A percentile compares a stretch with the other conserved stretches of the same genome.
Conservation (phyloP, 208 protist species). For the Trypanosomatidae sp. region DNA sequence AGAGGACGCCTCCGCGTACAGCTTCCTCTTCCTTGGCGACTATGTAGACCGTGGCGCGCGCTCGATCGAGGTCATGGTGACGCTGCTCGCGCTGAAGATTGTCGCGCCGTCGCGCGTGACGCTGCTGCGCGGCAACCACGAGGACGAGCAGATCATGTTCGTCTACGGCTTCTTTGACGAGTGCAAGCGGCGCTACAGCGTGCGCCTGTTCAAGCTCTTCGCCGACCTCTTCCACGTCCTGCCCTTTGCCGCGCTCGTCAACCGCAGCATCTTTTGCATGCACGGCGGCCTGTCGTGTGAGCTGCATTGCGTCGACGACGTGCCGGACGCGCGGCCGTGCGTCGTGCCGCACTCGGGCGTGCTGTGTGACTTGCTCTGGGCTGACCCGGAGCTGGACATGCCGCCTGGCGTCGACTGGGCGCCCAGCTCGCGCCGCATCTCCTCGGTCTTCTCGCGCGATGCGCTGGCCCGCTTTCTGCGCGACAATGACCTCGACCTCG, state of each 20-base stretch:
- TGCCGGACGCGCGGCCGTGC: constrained; percentile 92
- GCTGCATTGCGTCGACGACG: constrained; percentile 84
- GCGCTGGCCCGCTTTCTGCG: constrained; percentile 94
- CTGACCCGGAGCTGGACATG: constrained; percentile 93
- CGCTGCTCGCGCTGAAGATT: constrained; percentile 80
- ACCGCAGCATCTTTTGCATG: constrained; percentile 99
- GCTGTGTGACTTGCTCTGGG: constrained; percentile 99
- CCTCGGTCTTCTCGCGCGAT: constrained; percentile 95
- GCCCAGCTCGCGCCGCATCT: constrained; percentile 97
- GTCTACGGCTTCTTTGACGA: constrained; percentile 99
- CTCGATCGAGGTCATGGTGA: constrained; percentile 81
- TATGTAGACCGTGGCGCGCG: constrained; percentile 96
- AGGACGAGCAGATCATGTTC: constrained; percentile 97
- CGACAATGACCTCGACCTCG: constrained; percentile 96
- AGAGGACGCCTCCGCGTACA: constrained; percentile 30
- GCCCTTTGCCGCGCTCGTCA: constrained; percentile 96
- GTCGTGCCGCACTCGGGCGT: constrained; percentile 97
- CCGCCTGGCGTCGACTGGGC: constrained; percentile 94
- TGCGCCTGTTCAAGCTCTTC: constrained; percentile 98
- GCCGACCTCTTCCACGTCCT: constrained; percentile 97
- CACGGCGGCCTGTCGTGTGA: constrained; percentile 96
- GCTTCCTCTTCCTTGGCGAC: constrained; percentile 98
- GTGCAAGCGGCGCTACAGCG: constrained; percentile 94
- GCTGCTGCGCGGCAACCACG: constrained; percentile 91
- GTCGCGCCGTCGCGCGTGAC: constrained; percentile 82